phyloP scores from a whole-genome alignment of 1,284 basidiomycete genomes.

The Cutaneotrichosporon cyanovorans region DNA sequence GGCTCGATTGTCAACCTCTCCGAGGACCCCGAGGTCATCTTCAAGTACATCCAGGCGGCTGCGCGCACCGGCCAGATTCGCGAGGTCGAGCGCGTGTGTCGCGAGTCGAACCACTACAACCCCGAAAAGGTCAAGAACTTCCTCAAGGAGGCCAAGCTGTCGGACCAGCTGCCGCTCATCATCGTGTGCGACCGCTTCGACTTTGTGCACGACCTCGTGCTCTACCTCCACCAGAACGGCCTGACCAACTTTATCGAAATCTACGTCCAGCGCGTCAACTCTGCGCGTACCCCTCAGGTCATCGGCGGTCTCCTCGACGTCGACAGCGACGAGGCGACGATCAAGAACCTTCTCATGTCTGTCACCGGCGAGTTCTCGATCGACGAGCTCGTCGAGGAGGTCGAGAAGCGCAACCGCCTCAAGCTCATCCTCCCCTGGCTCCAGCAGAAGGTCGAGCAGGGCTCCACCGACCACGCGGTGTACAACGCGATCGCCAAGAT shows the following conservation, averaged over 20 bases:
- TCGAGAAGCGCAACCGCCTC: conserved; percentile 90
- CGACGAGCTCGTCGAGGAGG: conserved; percentile 94
- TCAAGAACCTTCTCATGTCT: conserved; percentile 87
- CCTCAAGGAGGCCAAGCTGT: conserved; percentile 95
- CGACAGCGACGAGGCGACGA: conserved; percentile 93
- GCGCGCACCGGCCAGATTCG: conserved; percentile 97
- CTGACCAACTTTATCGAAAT: conserved; percentile 97
- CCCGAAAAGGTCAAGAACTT: conserved; percentile 99
- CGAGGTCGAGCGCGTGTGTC: conserved; percentile 96
- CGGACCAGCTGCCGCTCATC: conserved; percentile 96
- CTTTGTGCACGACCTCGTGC: conserved; percentile 97
- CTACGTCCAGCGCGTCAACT: conserved; percentile 97
- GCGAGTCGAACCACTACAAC: conserved; percentile 96
- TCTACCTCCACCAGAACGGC: conserved; percentile 98
- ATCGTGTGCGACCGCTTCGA: conserved; percentile 99
- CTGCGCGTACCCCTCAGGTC: conserved; percentile 95
- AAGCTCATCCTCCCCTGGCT: conserved; percentile 98
- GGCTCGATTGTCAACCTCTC: conserved; percentile 96
- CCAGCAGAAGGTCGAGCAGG: conserved; percentile 82
- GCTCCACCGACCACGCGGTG: conserved; percentile 83
- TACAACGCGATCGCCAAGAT: conserved; percentile 99
- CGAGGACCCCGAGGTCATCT: conserved; percentile 95
- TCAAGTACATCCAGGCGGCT: conserved; percentile 99
- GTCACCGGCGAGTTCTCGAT: conserved; percentile 97
- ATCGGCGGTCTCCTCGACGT: conserved; percentile 95